Evolutionary conservation across 176 grass and related monocot genomes (phyloP).

Genomic region (Musa schizocarpa): DNA sequence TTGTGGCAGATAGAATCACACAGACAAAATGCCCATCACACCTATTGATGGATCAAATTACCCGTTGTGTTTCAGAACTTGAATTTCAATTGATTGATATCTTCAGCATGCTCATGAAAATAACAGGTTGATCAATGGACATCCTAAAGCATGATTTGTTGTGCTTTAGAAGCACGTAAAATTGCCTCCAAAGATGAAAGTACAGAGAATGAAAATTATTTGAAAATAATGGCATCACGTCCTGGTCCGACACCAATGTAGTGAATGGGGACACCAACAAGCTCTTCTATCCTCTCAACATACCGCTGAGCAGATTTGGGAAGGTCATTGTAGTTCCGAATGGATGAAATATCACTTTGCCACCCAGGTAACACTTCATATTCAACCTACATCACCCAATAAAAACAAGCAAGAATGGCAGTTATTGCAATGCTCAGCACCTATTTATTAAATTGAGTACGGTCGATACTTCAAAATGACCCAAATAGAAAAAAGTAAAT

Average conservation of each 20-base stretch:
- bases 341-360: constrained; percentile 63
- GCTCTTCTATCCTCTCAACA: constrained; percentile 80
- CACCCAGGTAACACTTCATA: constrained; percentile 80
- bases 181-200: neutral
- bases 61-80: no score
- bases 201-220: constrained; percentile 27
- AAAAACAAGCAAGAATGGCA: no score
- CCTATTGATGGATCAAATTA: no score
- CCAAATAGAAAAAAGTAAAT: neutral
- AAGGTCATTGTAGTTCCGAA: constrained; percentile 57
- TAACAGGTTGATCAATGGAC: no score
- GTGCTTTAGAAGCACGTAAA: no score
- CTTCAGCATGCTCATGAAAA: no score
- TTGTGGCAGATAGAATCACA: no score
- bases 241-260: constrained; percentile 81
- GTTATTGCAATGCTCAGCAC: no score
- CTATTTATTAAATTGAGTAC: no score
- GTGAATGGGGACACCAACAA: constrained; percentile 74
- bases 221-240: constrained; percentile 86
- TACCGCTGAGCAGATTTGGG: constrained; percentile 58
- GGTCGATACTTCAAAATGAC: neutral
- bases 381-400: constrained; percentile 43
- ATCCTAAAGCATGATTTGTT: no score
- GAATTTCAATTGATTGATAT: no score
- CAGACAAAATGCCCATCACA: no score